Base-by-base conservation (phyloP, 371 early-diverging fungal genomes). In the Rhizopus stolonifer region DNA sequence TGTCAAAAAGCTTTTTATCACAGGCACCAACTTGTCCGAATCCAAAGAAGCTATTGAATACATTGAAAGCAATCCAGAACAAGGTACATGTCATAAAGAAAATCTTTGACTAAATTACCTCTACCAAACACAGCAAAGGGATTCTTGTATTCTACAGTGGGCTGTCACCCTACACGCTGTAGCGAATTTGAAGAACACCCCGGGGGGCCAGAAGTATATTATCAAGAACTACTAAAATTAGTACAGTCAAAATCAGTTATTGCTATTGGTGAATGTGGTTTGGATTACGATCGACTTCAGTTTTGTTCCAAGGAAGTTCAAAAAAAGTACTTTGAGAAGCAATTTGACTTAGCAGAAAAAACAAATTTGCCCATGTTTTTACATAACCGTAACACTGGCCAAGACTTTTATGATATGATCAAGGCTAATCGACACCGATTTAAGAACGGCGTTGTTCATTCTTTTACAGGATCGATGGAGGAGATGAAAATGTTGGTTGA, bases 201-300 rank as follows among this genome's bases (percentile, higher is more conserved):
- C 10, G 64, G 54, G 7, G 86, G 85, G 5, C 83, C 89, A 1
- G 75, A 86, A 11, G 80, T 54, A 1, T 94, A 92, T 54, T 80
- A 79, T 24, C 58, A 69, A 4, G 70, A 61, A 10, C 67, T 89
- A 22, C 61, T 72, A 6, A 58, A 78, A 9, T 51, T 89, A 11
- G 70, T 75, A 31, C 56, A 61, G 3, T 58, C 54, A 2, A 57
- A 65, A 17, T 76, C 77, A 25, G 77, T 96, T 0, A 88, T 92
- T 1, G 96, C 95, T 4, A 83, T 96, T 60, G 96, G 96, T 31
- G 96, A 96, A 64, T 93, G 92, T 56, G 96, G 96, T 13, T 77
- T 92, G 64, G 96, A 96, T 69, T 95, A 94, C 62, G 96, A 95
- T 62, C 85, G 96, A 4, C 72, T 90, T 32, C 83, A 91, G 5